A percentile compares a stretch with the other conserved stretches of the same genome.
phyloP scores from a whole-genome alignment of 192 early-diverging fungal species.

The Obelidium mucronatum region DNA sequence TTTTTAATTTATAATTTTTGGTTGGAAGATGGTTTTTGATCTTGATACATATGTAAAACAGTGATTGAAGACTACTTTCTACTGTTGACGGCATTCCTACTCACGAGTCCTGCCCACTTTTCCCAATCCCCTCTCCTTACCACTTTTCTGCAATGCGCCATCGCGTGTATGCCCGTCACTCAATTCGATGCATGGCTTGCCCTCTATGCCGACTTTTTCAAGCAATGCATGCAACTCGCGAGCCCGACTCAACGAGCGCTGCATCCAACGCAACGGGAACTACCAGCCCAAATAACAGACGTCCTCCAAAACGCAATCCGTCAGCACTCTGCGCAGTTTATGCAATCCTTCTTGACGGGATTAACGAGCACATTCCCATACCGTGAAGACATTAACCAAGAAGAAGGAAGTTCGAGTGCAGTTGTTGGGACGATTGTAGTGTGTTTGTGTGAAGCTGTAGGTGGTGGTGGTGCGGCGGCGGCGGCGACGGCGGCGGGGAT shows the following conservation, averaged over 20 bases:
- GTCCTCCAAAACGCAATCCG: neutral
- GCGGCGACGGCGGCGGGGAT: neutral
- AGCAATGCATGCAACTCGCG: constrained; percentile 27
- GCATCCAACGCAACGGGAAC: neutral
- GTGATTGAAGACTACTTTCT: constrained; percentile 83
- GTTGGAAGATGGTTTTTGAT: constrained; percentile 3
- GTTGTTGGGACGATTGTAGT: constrained; percentile 9
- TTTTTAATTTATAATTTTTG: constrained; percentile 14
- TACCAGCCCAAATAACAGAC: neutral
- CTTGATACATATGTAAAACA: constrained; percentile 34
- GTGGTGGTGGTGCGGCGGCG: too few species aligned
- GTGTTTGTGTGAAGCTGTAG: neutral
- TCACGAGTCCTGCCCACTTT: constrained; percentile 59
- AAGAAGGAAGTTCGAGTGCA: constrained; percentile 2
- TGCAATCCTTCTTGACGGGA: neutral
- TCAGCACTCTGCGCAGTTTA: neutral
- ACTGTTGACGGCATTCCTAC: constrained; percentile 58
- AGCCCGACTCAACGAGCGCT: too few species aligned
- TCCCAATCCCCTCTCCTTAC: constrained; percentile 62
- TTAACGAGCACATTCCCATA: constrained; percentile 22
- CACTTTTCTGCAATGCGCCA: constrained; percentile 67
- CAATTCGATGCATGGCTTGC: constrained; percentile 41
- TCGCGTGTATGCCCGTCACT: constrained; percentile 58
- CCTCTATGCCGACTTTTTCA: constrained; percentile 34
- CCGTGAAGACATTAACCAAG: constrained; percentile 29